Evolutionary conservation across 257 asterid genomes (phyloP), one percentile per base, ranked within the genome.

Genomic region (Plantago elongata): DNA sequence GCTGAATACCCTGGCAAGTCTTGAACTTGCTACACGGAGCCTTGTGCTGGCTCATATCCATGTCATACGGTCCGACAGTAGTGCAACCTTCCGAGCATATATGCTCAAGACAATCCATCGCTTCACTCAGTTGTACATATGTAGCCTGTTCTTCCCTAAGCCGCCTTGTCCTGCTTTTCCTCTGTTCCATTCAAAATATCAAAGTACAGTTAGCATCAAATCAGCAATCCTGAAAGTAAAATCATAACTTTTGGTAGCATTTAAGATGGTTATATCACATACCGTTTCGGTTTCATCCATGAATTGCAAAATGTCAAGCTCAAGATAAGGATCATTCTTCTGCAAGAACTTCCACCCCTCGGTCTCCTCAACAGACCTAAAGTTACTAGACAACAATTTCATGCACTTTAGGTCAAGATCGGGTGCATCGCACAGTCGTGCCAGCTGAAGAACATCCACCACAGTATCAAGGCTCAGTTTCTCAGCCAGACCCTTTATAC

Each of bases 271-370:
- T n/a, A 17, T 30, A 18, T 5, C 4, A 17, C 22, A 18, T 88
- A 91, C 98, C 87, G 42, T 63, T 76, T 89, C 98, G 40, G 79
- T 67, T 69, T 92, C 98, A 48, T 86, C 90, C 34, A 92, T 79
- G 77, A 86, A 92, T 60, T 89, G 90, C 17, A 89, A 62, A 10
- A 92, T 83, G 61, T 92, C 95, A 64, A 86, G 95, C 69, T 92
- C 95, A 50, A 92, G 97, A 80, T 66, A 74, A 12, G 98, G 95
- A 43, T 92, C 97, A 54, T 89, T 70, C 5, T 75, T 59, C 42
- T 89, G 95, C 69, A 92, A 65, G 75, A 89, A 89, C 67, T 71
- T 74, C 98, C 98, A 92, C 3, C 93, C 97, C 77, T 92, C 98
- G 0, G 97, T 86, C 51, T 78, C 72, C 79, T 84, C 95, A 46